Percentiles rank a stretch among this genome's conserved stretches.
phyloP scores from a whole-genome alignment of 1,139 yeast genomes.

The Zygosaccharomyces pseudobailii region DNA sequence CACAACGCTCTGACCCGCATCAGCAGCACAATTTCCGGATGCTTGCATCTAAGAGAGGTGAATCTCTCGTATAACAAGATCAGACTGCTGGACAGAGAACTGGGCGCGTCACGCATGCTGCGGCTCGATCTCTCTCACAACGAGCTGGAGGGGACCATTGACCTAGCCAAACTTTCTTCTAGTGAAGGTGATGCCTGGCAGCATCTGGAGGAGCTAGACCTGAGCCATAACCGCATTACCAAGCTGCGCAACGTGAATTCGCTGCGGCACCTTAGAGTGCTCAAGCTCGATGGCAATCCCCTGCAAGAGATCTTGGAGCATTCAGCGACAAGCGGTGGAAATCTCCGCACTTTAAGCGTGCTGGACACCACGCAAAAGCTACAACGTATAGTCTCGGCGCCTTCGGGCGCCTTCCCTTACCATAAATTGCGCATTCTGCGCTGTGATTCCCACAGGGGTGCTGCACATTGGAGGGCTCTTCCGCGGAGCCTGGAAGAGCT shows the following conservation, averaged over 20 bases:
- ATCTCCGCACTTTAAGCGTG: slow-evolving; percentile 5
- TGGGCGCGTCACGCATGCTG: slow-evolving; percentile 15
- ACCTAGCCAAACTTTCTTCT: slow-evolving; percentile 17
- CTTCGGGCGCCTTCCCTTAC: slow-evolving; percentile 5
- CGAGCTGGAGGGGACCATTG: slow-evolving; percentile 22
- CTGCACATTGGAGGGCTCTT: slow-evolving; percentile 4
- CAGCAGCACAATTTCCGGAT: slow-evolving; percentile 16
- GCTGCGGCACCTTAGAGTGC: slow-evolving; percentile 16
- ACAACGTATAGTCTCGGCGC: not conserved
- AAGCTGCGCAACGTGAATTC: slow-evolving; percentile 17
- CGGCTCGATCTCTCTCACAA: slow-evolving; percentile 23
- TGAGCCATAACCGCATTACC: slow-evolving; percentile 23
- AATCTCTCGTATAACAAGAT: slow-evolving; percentile 26
- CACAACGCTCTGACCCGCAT: slow-evolving; percentile 19
- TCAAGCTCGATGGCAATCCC: slow-evolving; percentile 26
- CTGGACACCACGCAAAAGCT: slow-evolving; percentile 3
- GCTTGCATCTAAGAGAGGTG: slow-evolving; percentile 19
- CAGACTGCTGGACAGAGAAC: slow-evolving; percentile 18
- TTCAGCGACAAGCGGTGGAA: not conserved
- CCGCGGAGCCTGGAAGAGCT: slow-evolving; percentile 10
- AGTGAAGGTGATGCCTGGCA: slow-evolving; percentile 20
- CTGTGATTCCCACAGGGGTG: slow-evolving; percentile 4
- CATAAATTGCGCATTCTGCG: slow-evolving; percentile 7
- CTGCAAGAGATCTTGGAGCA: slow-evolving; percentile 13
- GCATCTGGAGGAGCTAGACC: slow-evolving; percentile 22